Base-by-base conservation (phyloP, 768 basidiomycete genomes). In the Suillus bovinus region DNA sequence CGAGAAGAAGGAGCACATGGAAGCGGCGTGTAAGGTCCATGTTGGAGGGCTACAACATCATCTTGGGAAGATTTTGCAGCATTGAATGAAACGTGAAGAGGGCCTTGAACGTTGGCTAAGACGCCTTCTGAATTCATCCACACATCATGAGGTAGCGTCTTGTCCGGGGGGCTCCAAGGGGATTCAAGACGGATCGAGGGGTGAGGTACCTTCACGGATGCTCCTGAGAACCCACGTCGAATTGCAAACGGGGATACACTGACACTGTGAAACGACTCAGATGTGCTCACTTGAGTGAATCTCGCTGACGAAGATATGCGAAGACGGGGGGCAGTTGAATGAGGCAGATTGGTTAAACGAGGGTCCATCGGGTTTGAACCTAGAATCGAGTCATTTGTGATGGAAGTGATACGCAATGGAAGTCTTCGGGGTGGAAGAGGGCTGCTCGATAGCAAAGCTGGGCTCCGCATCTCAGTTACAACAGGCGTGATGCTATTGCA, bases 111-210 rank as follows among this genome's bases (percentile, higher is more conserved):
- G 6, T 62, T 64, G 46, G 34, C 31, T 58, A 75, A 60, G 9
- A 61, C 2, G 2, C 72, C 72, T 8, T 70, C 60, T 11, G 62
- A 56, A 56, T 72, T 64, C 54, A 74, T 58, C 72, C 72, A 75
- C 1, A 75, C 61, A 20, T 69, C 50, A 10, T 47, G 17, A 5
- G 62, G 27, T 2, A 64, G 20, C 0, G 17, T 3, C 22, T 47
- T 63, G 58, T 66, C 70, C 22, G 54, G 6, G 5, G 72, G 74
- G 20, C 72, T 73, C 72, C 72, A 75, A 5, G 74, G 72, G 3
- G 72, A 75, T 16, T 70, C 67, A 17, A 74, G 74, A 33, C 29
- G 69, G 57, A 38, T n/a, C 9, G 11, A 47, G 11, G 50, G 14
- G 50, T 63, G 55, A 8, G 49, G 14, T 2, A 54, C n/a, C 13